Evolutionary conservation across 768 basidiomycete species (phyloP).

Genomic region (Pleurotus salmoneostramineus): DNA sequence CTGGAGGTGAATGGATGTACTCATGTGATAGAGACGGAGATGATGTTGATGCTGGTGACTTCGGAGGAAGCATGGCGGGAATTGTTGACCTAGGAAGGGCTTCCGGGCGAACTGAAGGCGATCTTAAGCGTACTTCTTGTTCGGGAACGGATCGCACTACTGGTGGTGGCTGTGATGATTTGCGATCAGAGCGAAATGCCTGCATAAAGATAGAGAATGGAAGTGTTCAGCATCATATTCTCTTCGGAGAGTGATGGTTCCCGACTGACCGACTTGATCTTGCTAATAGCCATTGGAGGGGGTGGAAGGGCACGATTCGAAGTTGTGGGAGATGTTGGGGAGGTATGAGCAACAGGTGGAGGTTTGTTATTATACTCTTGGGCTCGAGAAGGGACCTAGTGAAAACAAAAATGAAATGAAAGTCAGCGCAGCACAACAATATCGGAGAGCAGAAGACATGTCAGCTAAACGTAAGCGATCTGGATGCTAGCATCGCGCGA

Average conservation of each 20-base stretch:
- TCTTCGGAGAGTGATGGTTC: too few species aligned
- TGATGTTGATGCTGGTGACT: not conserved
- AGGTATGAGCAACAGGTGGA: not conserved
- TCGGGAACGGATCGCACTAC: not conserved
- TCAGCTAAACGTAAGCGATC: not conserved
- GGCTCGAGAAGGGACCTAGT: not conserved
- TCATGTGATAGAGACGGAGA: not conserved
- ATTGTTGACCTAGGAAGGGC: not conserved
- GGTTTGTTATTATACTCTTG: constrained; percentile 1
- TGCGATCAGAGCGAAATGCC: constrained; percentile 3
- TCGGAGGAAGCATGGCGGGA: not conserved
- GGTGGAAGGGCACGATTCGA: not conserved
- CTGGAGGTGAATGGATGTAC: not conserved
- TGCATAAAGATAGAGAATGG: constrained; percentile 1
- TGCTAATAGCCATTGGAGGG: constrained; percentile 1
- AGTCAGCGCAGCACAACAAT: not conserved
- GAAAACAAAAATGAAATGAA: not conserved
- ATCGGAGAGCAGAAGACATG: not conserved
- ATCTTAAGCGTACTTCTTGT: not conserved
- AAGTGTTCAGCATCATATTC: not conserved
- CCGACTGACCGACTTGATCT: constrained; percentile 4
- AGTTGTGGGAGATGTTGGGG: not conserved
- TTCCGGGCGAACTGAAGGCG: not conserved
- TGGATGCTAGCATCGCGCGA: not conserved
- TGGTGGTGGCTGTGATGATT: not conserved